A percentile compares a stretch with the other conserved stretches of the same genome.
Evolutionary conservation across 163 green algal species (phyloP).

Genomic region (Scenedesmus sp.): DNA sequence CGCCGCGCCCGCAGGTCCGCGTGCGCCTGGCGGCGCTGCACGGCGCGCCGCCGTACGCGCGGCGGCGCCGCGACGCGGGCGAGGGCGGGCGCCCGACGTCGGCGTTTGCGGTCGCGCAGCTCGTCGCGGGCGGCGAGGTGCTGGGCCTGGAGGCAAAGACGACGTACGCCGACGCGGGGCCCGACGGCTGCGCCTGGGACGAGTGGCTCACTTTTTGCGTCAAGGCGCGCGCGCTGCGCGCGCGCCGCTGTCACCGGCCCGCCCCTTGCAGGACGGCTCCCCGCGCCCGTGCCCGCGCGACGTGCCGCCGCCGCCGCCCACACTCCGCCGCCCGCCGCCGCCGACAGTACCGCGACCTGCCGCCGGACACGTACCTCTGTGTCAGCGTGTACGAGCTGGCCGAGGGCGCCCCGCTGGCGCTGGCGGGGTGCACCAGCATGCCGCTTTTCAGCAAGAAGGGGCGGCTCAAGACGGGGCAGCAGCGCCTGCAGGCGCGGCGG

Average conservation of each 20-base stretch:
- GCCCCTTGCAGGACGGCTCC: too few relatives aligned
- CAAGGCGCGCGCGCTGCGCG: conserved; percentile 52
- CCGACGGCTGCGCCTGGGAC: conserved; percentile 53
- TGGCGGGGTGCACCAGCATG: conserved; percentile 73
- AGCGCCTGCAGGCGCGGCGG: conserved; percentile 67
- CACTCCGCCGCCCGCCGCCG: not conserved
- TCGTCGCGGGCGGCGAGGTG: conserved; percentile 54
- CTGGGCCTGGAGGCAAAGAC: conserved; percentile 60
- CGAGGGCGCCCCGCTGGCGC: conserved; percentile 47
- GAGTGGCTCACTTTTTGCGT: conserved; percentile 71
- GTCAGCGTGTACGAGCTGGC: conserved; percentile 65
- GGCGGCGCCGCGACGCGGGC: not conserved
- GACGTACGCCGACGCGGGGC: conserved; percentile 50
- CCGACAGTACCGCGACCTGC: conserved; percentile 81
- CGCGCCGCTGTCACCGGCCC: too few relatives aligned
- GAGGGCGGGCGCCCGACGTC: conserved; percentile 23
- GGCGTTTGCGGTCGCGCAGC: conserved; percentile 55
- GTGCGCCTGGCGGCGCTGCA: not conserved
- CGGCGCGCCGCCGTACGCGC: conserved; percentile 47
- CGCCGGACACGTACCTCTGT: conserved; percentile 67
- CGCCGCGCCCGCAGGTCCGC: not conserved
- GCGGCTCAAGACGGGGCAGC: conserved; percentile 79
- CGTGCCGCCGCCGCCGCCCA: not conserved
- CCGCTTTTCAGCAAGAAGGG: conserved; percentile 90
- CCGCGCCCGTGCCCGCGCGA: too few relatives aligned